Base-by-base conservation (phyloP, 2,329 filamentous ascomycete species). In the Penicillium frequentans region DNA sequence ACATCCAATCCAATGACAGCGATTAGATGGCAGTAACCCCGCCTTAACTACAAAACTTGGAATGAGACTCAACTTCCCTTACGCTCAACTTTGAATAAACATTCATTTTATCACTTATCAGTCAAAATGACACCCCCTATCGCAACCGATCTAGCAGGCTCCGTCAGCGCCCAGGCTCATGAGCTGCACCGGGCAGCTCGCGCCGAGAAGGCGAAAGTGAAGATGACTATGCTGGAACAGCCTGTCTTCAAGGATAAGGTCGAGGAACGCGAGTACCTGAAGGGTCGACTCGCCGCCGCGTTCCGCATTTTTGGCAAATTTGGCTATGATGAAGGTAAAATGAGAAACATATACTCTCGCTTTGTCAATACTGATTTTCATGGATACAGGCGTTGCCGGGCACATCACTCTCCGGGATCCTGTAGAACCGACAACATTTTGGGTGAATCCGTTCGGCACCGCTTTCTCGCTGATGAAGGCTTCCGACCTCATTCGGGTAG, bases 401-500 rank as follows among this genome's bases (percentile, higher is more conserved):
- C 85, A 88, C 65, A 87, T 88, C 61, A 87, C 84, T 1, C 66
- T 87, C 26, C 78, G 84, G 26, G 83, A 88, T 59, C 86, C 86
- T 0, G 80, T 87, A 7, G 80, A 86, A 39, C 82, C 83, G 0
- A 71, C 76, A 5, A 83, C 80, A 0, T 87, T 88, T 73, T 88
- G 85, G 86, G 84, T 89, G 5, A 89, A 89, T 62, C 86, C 86
- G 0, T 86, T 88, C 55, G 85, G 85, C 11, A 79, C 84, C 1
- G 80, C 84, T 3, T 89, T 87, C 73, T 82, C 82, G 6, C 75
- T 85, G 53, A 83, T 90, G 44, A 87, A 84, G 55, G 79, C 81
- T 0, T 86, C 84, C 0, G 86, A 90, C 61, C 78, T 90, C n/a
- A 88, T 90, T 53, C 83, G 82, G 16, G 86, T 90, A 1, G 79